These are phyloP conservation scores for Rhizopogon vulgaris DNA, from an alignment of 768 basidiomycete species.

Conservation along the genomic window DNA sequence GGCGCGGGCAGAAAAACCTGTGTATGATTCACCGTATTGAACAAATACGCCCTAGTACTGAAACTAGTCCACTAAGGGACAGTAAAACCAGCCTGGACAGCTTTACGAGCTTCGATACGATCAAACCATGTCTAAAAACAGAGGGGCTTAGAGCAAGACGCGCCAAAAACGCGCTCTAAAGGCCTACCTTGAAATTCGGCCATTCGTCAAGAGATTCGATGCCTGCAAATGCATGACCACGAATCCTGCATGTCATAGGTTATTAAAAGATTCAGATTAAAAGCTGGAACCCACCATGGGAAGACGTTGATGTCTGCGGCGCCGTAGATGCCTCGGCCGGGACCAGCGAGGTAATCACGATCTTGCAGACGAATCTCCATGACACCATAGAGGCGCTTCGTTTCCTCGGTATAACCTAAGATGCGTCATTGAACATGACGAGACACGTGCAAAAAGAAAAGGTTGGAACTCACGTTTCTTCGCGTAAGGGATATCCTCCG, in stretches of 20 bases:
- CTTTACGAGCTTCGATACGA: slow-evolving; percentile 27
- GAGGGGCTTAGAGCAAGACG: background rate
- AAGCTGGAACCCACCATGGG: slow-evolving; percentile 6
- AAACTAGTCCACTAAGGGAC: slow-evolving; percentile 12
- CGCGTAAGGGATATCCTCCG: slow-evolving; percentile 31
- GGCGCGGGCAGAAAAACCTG: too few species aligned
- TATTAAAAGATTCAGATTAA: background rate
- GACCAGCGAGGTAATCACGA: slow-evolving; percentile 42
- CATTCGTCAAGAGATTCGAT: slow-evolving; percentile 30
- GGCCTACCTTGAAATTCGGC: slow-evolving; percentile 30
- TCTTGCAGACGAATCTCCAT: slow-evolving; percentile 39
- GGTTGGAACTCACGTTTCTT: slow-evolving; percentile 20
- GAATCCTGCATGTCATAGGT: slow-evolving; percentile 26
- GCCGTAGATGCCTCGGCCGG: slow-evolving; percentile 22
- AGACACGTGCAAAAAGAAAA: background rate
- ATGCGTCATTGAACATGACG: too few species aligned
- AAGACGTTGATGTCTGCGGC: slow-evolving; percentile 36
- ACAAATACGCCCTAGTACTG: background rate
- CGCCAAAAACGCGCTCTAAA: background rate
- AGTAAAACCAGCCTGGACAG: slow-evolving; percentile 28
- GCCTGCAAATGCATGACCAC: slow-evolving; percentile 22
- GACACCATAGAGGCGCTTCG: slow-evolving; percentile 41
- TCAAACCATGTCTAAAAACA: slow-evolving; percentile 30
- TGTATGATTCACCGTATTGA: background rate
- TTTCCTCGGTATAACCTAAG: slow-evolving; percentile 39